Evolutionary conservation across 164 flowering plant genomes (phyloP), one percentile per base, ranked within the genome.

Genomic region (Aristolochia californica): DNA sequence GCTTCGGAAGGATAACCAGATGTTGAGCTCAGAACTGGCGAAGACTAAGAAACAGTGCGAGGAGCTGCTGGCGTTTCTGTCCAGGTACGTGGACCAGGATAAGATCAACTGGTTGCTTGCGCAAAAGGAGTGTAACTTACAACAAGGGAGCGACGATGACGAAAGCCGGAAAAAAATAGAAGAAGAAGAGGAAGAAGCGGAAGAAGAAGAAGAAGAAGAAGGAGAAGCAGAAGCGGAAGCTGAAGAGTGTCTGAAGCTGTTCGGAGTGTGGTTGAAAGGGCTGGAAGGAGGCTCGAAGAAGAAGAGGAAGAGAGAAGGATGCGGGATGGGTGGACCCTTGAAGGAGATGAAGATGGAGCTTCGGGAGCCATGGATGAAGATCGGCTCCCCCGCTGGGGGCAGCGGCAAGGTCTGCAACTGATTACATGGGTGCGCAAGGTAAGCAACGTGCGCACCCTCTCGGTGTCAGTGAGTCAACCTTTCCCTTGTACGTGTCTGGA

Each of bases 201-300:
- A 52, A 4, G 16, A n/a, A 5, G 24, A 15, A 5, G 63, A 48
- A 16, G 40, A 44, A 0, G 62, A 52, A 7, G 66, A 47, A 1
- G 64, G 40, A 1, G 66, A 43, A 3, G 72, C 59, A 2, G 71
- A 44, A 21, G 57, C 48, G 12, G 55, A 45, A 20, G 72, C 64
- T 11, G 57, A 71, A 13, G 26, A 65, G 53, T 30, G 63, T 24
- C 56, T 75, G 77, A 87, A 84, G 65, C 72, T 87, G 71, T 87
- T 87, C 66, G 95, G 95, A 30, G 95, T 84, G 27, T 72, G 79
- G 83, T n/a, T 87, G 80, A 82, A 70, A 54, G 71, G 60, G 13
- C 43, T 47, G 11, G 52, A 45, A 14, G 43, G 27, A 2, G 68
- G 63, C 40, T 72, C 65, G 55, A 80, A 75, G 57, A 72, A 72